Base-by-base conservation (phyloP, 225 moss, liverwort and hornwort species). In the Bryum argenteum region DNA sequence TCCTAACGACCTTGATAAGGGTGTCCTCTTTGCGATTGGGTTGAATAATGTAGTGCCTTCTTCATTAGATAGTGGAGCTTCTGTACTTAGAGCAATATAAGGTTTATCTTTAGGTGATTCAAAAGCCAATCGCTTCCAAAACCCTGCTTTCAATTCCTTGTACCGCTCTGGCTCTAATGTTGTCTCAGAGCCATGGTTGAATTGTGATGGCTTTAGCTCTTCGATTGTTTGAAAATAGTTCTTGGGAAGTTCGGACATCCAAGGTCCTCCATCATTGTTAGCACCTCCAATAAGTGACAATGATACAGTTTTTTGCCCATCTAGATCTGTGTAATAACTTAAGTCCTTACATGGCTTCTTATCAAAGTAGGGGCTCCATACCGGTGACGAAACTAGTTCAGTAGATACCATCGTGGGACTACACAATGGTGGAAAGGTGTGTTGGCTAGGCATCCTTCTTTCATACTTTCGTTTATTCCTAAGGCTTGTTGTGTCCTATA, bases 61-160 rank as follows among this genome's bases (percentile, higher is more conserved):
- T 0, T 55, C 71, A 71, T 17, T 0, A 18, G 0, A 17, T 41
- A 2, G 3, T 40, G 0, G 54, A 45, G 11, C 2, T 47, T 8
- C 47, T 13, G 14, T 10, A 1, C 12, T 58, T 42, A 38, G 37
- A 8, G 16, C 24, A 63, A 33, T 18, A 44, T 1, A 44, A 3
- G 13, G 0, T 10, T 66, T 12, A 6, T 66, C 42, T 33, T 50
- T 58, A 1, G 15, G 16, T 18, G 63, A 21, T 0, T 26, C 10
- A 43, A 1, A 0, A 8, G 26, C 81, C 62, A 78, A 39, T 0
- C 3, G 66, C 26, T 85, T 77, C 85, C 85, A 82, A 10, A 82
- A 82, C 0, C 67, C 42, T 0, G 11, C 79, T 79, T 79, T 78
- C 7, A 85, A 2, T 24, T 78, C 69, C 0, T 3, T 69, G 23